Evolutionary conservation across 1,284 basidiomycete species (phyloP).

Genomic region (Leccinum subspadiceum): DNA sequence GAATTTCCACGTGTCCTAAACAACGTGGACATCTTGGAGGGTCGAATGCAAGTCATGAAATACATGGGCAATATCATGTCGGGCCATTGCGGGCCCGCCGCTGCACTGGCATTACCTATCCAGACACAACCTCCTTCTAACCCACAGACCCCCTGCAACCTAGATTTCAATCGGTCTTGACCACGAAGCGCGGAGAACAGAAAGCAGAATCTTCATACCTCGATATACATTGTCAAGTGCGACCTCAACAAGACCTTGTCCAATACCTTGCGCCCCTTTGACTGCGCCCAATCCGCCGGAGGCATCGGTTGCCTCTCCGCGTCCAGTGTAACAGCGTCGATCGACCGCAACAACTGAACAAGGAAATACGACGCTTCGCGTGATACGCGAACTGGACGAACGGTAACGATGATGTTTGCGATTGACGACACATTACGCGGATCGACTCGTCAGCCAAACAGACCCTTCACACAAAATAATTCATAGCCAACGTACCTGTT

Average conservation of each 20-base stretch:
- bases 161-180: neutral
- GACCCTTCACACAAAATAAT: neutral
- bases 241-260: constrained; percentile 32
- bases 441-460: neutral
- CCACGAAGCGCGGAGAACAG: neutral
- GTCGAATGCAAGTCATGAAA: neutral
- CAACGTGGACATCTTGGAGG: no score
- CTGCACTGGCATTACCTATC: neutral
- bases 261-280: constrained; percentile 20
- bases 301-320: constrained; percentile 29
- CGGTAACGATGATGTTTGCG: neutral
- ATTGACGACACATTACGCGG: neutral
- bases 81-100: neutral
- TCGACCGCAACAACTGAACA: constrained; percentile 37
- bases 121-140: constrained; percentile 15
- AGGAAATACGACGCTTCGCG: constrained; percentile 38
- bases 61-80: neutral
- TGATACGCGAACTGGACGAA: constrained; percentile 38
- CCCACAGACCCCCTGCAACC: constrained; percentile 27
- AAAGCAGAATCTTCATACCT: constrained; percentile 17
- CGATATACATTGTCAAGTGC: constrained; percentile 52
- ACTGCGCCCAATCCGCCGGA: constrained; percentile 29
- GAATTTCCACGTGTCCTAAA: no score
- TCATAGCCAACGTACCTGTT: constrained; percentile 32
- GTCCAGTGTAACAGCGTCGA: constrained; percentile 34